phyloP scores from a whole-genome alignment of 139 green algal species.

The Chlorella ohadii region DNA sequence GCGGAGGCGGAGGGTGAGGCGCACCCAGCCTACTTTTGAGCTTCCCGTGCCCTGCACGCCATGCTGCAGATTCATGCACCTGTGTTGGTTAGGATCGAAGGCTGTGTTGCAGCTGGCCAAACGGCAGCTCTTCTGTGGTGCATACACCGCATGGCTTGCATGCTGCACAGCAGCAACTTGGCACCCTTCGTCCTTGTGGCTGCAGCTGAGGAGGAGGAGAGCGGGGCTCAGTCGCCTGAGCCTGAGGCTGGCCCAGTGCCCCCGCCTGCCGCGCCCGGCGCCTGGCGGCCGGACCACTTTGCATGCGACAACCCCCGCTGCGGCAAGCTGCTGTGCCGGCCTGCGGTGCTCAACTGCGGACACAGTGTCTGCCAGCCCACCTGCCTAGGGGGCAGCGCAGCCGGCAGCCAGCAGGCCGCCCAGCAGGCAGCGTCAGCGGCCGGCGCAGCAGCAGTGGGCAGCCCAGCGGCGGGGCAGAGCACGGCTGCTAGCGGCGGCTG shows the following conservation, averaged over 20 bases:
- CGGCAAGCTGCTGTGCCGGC: slow-evolving; percentile 38
- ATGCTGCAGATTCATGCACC: too few species aligned
- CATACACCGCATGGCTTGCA: too few species aligned
- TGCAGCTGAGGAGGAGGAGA: slow-evolving; percentile 47
- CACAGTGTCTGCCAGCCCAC: slow-evolving; percentile 42
- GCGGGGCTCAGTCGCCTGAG: slow-evolving; percentile 27
- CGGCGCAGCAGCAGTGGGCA: background rate
- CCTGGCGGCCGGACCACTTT: slow-evolving; percentile 26
- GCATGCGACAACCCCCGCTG: slow-evolving; percentile 37
- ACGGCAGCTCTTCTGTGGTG: too few species aligned
- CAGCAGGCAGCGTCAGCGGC: background rate
- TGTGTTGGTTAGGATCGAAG: too few species aligned
- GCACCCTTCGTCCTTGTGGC: background rate
- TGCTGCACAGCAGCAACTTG: too few species aligned
- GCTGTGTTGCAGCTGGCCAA: too few species aligned
- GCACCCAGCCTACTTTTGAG: too few species aligned
- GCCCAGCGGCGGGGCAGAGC: too few species aligned
- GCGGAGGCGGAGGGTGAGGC: slow-evolving; percentile 42
- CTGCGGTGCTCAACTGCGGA: slow-evolving; percentile 55
- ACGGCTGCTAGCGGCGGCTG: too few species aligned
- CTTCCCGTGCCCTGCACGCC: too few species aligned
- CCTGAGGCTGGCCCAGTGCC: background rate
- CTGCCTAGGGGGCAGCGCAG: background rate
- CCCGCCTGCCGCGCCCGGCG: background rate
- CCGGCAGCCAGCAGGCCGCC: too few species aligned